Evolutionary conservation across 495 filamentous ascomycete species (phyloP).

Genomic region (Annulohypoxylon nitens): DNA sequence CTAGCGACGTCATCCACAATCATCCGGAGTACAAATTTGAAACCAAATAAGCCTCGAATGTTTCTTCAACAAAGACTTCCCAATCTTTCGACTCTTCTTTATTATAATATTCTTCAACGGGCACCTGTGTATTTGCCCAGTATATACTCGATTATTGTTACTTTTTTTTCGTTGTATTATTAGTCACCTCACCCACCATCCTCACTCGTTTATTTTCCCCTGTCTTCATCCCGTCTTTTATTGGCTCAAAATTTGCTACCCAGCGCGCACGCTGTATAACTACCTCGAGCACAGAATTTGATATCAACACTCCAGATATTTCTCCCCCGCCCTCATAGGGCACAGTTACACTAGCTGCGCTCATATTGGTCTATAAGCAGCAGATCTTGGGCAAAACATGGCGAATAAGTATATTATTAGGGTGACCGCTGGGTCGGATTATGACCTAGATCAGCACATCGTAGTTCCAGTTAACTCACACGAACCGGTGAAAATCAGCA

Average conservation of each 20-base stretch:
- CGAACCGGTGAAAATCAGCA: conserved; percentile 68
- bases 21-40: conserved; percentile 28
- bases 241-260: background rate
- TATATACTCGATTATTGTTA: background rate
- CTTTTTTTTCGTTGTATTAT: conserved; percentile 7
- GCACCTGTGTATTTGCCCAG: background rate
- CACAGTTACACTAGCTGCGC: background rate
- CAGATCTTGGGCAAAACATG: conserved; percentile 53
- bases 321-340: background rate
- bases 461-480: conserved; percentile 78
- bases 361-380: background rate
- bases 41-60: conserved; percentile 9
- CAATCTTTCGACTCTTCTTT: conserved; percentile 1
- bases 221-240: background rate
- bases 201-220: background rate
- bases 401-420: conserved; percentile 75
- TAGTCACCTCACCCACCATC: background rate
- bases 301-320: background rate
- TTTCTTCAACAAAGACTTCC: conserved; percentile 10
- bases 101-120: background rate
- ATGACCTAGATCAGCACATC: conserved; percentile 74
- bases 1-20: conserved; percentile 41
- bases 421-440: conserved; percentile 80
- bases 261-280: background rate
- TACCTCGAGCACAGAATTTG: background rate